Evolutionary conservation across 768 basidiomycete genomes (phyloP), one percentile per base, ranked within the genome.

Genomic region (Tylopilus felleus): DNA sequence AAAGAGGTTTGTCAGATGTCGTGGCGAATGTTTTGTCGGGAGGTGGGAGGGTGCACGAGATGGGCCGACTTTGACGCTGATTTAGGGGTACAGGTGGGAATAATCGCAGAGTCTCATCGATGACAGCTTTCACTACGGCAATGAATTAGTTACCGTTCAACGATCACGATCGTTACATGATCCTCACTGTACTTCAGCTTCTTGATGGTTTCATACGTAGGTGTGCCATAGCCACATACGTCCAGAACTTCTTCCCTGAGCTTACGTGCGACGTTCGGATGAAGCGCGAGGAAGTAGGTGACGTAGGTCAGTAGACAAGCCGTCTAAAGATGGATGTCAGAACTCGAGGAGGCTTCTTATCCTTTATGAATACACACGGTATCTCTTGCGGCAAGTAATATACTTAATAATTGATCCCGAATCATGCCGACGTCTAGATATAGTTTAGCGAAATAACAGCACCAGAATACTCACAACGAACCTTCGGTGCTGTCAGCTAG

Each of bases 21-120:
- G 55, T 46, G 17, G 71, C 45, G 53, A 76, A 83, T 0, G 84
- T 80, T 29, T 65, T 65, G 55, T 83, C 83, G 16, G 80, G 72
- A 2, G 67, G 72, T 6, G 84, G 85, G 9, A 86, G 71, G 1
- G 78, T 71, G 59, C 79, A 80, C 14, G 80, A 66, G 4, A 69
- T 61, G 1, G 72, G 60, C 41, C 85, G 78, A 38, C 74, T 77
- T 70, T 86, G 83, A 29, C 87, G 79, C 38, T 82, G 73, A 61
- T 90, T 90, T 39, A 88, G 70, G 8, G 89, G 88, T 0, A 92
- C 86, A 8, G 90, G 87, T 4, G 89, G 89, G 71, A 85, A 93
- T 1, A 93, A 71, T 17, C 90, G 78, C 22, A 93, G 75, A 0
- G 84, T 84, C 63, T 93, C 90, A 56, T 91, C 87, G 39, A 92